These are phyloP conservation scores for Adansonia digitata DNA, from an alignment of 345 rosid species.

Conservation along the genomic window DNA sequence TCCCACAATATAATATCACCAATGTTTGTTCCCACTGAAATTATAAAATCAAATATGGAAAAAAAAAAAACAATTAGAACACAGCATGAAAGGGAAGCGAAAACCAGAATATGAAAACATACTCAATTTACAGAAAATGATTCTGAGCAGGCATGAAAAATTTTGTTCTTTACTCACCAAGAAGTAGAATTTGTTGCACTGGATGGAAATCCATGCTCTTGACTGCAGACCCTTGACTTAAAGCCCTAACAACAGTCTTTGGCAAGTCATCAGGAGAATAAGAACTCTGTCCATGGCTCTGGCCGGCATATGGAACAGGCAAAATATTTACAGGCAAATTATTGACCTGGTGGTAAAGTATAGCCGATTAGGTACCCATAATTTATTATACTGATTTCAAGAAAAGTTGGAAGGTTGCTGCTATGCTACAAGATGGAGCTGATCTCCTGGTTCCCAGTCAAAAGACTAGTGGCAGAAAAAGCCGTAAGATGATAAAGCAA, in stretches of 20 bases:
- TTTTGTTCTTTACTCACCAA: conserved; percentile 45
- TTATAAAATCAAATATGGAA: conserved; percentile 11
- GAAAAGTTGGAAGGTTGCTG: neutral
- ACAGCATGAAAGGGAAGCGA: conserved; percentile 5
- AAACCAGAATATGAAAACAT: neutral
- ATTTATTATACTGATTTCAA: neutral
- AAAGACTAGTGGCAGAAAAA: neutral
- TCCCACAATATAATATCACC: conserved; percentile 78
- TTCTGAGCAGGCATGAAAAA: conserved; percentile 5
- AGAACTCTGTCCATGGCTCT: conserved; percentile 70
- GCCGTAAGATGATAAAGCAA: neutral
- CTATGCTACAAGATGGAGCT: neutral
- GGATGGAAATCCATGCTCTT: conserved; percentile 96
- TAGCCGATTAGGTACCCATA: conserved; percentile 6
- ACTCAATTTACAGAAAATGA: neutral
- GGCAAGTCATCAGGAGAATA: conserved; percentile 79
- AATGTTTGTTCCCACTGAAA: conserved; percentile 75
- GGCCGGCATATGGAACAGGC: conserved; percentile 55
- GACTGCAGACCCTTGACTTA: conserved; percentile 64
- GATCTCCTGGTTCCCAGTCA: neutral
- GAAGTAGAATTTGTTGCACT: conserved; percentile 63
- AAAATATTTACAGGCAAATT: conserved; percentile 66
- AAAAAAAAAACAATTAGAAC: neutral
- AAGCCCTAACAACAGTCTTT: conserved; percentile 49
- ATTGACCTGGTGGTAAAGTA: conserved; percentile 42